These are phyloP conservation scores for Ganoderma leucocontextum DNA, from an alignment of 1,284 basidiomycete genomes.

Conservation along the genomic window DNA sequence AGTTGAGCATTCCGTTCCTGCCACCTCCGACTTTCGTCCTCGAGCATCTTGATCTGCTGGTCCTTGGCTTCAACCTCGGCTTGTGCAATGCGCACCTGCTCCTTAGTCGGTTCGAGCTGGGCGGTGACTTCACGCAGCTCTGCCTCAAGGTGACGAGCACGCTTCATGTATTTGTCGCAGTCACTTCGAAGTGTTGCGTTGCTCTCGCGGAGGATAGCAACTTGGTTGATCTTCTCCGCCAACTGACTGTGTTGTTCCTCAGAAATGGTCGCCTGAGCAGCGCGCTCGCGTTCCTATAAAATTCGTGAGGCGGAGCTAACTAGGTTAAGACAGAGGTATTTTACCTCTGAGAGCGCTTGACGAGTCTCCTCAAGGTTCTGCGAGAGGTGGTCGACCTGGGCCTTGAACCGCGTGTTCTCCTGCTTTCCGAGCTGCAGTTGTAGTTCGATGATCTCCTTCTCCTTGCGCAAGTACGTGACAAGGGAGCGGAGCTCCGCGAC, in stretches of 20 bases:
- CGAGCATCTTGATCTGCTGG: constrained; percentile 74
- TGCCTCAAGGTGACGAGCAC: constrained; percentile 69
- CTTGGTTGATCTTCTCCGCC: constrained; percentile 87
- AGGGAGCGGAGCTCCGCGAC: constrained; percentile 81
- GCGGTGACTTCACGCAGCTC: constrained; percentile 66
- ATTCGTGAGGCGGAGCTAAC: neutral
- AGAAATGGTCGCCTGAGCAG: constrained; percentile 71
- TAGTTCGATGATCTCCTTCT: constrained; percentile 91
- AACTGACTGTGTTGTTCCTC: constrained; percentile 88
- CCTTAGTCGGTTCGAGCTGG: constrained; percentile 81
- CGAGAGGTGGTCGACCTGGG: constrained; percentile 78
- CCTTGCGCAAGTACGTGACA: constrained; percentile 84
- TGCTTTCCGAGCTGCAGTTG: constrained; percentile 89
- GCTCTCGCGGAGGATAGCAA: constrained; percentile 89
- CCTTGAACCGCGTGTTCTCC: constrained; percentile 80
- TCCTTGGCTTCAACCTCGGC: constrained; percentile 81
- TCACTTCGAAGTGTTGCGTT: constrained; percentile 87
- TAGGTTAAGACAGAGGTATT: constrained; percentile 8
- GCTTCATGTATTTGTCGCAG: constrained; percentile 71
- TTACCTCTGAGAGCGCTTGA: constrained; percentile 68
- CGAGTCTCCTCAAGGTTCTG: constrained; percentile 78
- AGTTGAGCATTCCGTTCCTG: constrained; percentile 85
- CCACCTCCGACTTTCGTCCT: constrained; percentile 86
- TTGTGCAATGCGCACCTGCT: constrained; percentile 70
- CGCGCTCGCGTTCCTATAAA: constrained; percentile 78